Percentiles rank a stretch among this genome's conserved stretches.
These are phyloP conservation scores for Aspergillus olivimuriae DNA, from an alignment of 495 filamentous ascomycete genomes.

Conservation along the genomic window DNA sequence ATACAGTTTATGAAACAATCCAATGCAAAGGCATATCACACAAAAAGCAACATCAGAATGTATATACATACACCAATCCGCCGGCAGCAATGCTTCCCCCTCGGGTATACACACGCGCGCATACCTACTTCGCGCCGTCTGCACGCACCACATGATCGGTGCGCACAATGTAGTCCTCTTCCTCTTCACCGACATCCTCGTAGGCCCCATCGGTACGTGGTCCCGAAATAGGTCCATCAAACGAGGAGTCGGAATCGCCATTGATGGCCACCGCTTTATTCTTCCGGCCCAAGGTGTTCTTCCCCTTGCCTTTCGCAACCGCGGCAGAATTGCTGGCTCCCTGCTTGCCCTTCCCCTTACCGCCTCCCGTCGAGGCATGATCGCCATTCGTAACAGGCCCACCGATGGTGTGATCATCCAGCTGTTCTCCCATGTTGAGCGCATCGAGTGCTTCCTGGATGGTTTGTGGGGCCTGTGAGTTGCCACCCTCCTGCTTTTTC, in stretches of 20 bases:
- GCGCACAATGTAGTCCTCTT: constrained; percentile 45
- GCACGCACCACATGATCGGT: constrained; percentile 32
- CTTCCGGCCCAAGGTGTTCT: constrained; percentile 36
- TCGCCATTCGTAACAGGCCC: constrained; percentile 29
- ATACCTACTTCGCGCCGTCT: constrained; percentile 10
- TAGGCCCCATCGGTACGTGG: constrained; percentile 21
- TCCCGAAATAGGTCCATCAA: constrained; percentile 21
- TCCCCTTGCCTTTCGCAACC: constrained; percentile 35
- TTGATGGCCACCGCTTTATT: constrained; percentile 30
- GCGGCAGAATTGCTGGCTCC: constrained; percentile 21
- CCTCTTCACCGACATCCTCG: constrained; percentile 35
- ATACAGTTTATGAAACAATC: too few species aligned
- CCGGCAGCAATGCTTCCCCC: too few species aligned
- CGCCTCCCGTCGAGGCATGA: constrained; percentile 10
- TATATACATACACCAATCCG: constrained; percentile 2
- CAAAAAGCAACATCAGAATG: not conserved
- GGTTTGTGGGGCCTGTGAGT: constrained; percentile 27
- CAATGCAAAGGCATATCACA: too few species aligned
- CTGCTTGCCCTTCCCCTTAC: constrained; percentile 31
- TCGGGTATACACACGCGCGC: too few species aligned
- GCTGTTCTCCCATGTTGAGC: constrained; percentile 22
- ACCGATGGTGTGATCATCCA: constrained; percentile 11
- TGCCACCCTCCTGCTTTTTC: constrained; percentile 25
- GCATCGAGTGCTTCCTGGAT: constrained; percentile 36
- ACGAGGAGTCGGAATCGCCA: constrained; percentile 34